Evolutionary conservation across 352 stramenopile genomes (phyloP).

Genomic region (Phytophthora constricta): DNA sequence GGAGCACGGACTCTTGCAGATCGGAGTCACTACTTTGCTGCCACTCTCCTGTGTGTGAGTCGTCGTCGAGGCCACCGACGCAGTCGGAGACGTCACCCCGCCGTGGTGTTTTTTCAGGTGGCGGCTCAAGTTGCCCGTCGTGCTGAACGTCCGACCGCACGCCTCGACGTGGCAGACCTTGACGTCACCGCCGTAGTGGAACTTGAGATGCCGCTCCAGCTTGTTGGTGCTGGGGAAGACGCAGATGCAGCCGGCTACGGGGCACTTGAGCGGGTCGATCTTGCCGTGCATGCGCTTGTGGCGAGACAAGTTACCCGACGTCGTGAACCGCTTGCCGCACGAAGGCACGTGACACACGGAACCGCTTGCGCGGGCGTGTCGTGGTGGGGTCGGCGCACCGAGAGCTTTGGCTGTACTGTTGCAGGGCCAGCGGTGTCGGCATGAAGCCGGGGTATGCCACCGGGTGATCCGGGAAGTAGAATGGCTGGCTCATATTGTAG

Average conservation of each 20-base stretch:
- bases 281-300: slow-evolving; percentile 52
- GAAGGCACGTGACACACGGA: slow-evolving; percentile 41
- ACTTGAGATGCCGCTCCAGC: slow-evolving; percentile 52
- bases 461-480: slow-evolving; percentile 17
- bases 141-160: slow-evolving; percentile 55
- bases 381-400: slow-evolving; percentile 32
- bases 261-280: slow-evolving; percentile 40
- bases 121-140: slow-evolving; percentile 49
- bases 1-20: slow-evolving; percentile 10
- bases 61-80: background rate
- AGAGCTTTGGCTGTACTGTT: slow-evolving; percentile 14
- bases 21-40: background rate
- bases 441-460: slow-evolving; percentile 1
- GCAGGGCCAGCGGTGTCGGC: background rate
- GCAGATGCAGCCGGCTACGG: slow-evolving; percentile 37
- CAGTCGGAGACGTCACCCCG: background rate
- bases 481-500: slow-evolving; percentile 21
- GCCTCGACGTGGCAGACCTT: slow-evolving; percentile 40
- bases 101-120: slow-evolving; percentile 49
- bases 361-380: slow-evolving; percentile 30
- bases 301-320: slow-evolving; percentile 55
- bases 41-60: slow-evolving; percentile 1
- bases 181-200: slow-evolving; percentile 47
- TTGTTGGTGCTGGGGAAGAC: slow-evolving; percentile 41
- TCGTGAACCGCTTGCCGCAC: slow-evolving; percentile 60